Base-by-base conservation (phyloP, 495 filamentous ascomycete species). In the Cladorrhinum samala region DNA sequence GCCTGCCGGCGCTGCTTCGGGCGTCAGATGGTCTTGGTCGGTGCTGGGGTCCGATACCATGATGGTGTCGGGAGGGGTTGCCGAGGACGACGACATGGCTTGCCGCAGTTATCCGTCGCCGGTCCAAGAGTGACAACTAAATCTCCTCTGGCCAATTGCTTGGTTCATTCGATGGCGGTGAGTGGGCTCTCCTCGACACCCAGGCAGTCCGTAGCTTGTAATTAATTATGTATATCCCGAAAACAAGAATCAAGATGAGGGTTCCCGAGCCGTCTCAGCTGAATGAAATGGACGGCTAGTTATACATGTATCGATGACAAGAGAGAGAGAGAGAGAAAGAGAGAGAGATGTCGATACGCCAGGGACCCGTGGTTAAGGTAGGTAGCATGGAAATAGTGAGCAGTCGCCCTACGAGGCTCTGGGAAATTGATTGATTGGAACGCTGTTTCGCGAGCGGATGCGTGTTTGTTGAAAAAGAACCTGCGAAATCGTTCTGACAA, bases 51-150 rank as follows among this genome's bases (percentile, higher is more conserved):
- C 71, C 60, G 64, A 63, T 11, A 60, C 64, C 64, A 68, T 68
- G 40, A 68, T 65, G 48, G 66, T 67, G 54, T 68, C 64, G 20
- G 59, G 50, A 4, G 64, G 56, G 27, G 62, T 75, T 41, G 65
- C 65, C 9, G 72, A 71, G 23, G 67, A 66, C 1, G 69, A 65
- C 16, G 72, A 72, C 74, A 77, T 78, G 20, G 36, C 61, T 5
- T 6, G 11, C 11, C 27, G 11, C 27, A 6, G 27, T 33, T 33
- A 33, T 33, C 27, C 27, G 27, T 33, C 27, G 27, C 27, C 27
- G 27, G 27, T 33, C 11, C 27, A 5, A 11, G 27, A 33, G 11
- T 33, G 27, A 33, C 5, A 6, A 33, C 11, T 5, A 33, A 5
- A 33, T 11, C 27, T 33, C 27, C 6, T 11, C 27, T 6, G 19